Percentiles rank a stretch among this genome's conserved stretches.
Evolutionary conservation across 2,329 filamentous ascomycete species (phyloP).

Genomic region (Davidsoniella eucalypti): DNA sequence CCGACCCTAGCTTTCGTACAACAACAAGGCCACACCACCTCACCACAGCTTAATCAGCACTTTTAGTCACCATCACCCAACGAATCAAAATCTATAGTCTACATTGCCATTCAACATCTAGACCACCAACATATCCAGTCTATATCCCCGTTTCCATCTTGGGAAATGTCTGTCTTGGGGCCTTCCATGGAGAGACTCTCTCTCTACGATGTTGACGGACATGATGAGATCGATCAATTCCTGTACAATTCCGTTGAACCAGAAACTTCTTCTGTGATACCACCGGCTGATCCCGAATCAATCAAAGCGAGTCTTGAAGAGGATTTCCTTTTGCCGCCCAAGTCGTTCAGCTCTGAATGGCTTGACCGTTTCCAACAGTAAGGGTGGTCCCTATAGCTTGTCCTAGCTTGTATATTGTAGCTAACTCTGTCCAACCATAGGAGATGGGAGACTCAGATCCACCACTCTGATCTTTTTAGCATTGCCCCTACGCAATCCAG

Average conservation of each 20-base stretch:
- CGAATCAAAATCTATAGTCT: too few relatives aligned
- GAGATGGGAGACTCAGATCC: conserved; percentile 64
- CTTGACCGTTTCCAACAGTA: conserved; percentile 74
- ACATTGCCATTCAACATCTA: too few relatives aligned
- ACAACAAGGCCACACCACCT: too few relatives aligned
- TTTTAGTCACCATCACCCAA: too few relatives aligned
- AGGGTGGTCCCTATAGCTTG: conserved; percentile 13
- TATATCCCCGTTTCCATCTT: too few relatives aligned
- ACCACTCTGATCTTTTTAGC: conserved; percentile 71
- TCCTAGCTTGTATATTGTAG: neutral
- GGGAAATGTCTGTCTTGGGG: neutral
- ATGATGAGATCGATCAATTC: conserved; percentile 8
- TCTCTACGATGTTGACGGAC: conserved; percentile 1
- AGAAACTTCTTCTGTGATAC: neutral
- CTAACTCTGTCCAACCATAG: conserved; percentile 11
- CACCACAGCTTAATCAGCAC: too few relatives aligned
- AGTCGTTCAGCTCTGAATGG: conserved; percentile 69
- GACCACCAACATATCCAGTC: neutral
- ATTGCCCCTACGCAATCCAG: conserved; percentile 83
- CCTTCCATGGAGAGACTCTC: conserved; percentile 2
- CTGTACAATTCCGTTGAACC: conserved; percentile 2
- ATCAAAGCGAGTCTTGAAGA: conserved; percentile 57
- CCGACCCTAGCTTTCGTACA: too few relatives aligned
- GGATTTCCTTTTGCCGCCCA: conserved; percentile 64
- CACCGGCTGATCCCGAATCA: conserved; percentile 27